phyloP scores from a whole-genome alignment of 352 stramenopile genomes.

The Pythium dissotocum region DNA sequence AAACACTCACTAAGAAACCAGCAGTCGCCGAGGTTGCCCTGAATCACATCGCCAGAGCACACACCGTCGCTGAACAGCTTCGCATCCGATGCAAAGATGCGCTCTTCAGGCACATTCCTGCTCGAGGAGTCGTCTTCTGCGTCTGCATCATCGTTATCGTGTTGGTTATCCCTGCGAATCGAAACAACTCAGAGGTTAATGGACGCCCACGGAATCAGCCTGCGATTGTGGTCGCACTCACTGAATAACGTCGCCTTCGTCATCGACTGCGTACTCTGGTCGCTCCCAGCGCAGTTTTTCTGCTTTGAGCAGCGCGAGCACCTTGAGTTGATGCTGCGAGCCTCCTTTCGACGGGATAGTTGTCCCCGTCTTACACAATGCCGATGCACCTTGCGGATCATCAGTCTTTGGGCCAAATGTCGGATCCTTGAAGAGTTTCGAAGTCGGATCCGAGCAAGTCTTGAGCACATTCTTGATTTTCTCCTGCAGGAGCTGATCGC shows the following conservation, averaged over 20 bases:
- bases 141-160: constrained; percentile 37
- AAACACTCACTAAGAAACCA: constrained; percentile 87
- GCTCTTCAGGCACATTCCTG: constrained; percentile 25
- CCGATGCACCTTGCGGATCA: constrained; percentile 58
- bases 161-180: constrained; percentile 27
- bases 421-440: constrained; percentile 73
- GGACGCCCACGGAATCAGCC: not conserved
- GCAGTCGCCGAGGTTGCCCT: constrained; percentile 90
- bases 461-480: constrained; percentile 76
- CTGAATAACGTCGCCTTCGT: constrained; percentile 23
- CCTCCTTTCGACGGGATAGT: constrained; percentile 63
- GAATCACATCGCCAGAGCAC: constrained; percentile 84
- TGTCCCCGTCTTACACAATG: constrained; percentile 64
- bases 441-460: constrained; percentile 37
- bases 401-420: constrained; percentile 71
- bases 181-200: not conserved
- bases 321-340: constrained; percentile 73
- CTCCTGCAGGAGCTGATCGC: constrained; percentile 71
- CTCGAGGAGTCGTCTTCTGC: constrained; percentile 26
- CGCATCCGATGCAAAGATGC: constrained; percentile 61
- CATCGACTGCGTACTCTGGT: constrained; percentile 55
- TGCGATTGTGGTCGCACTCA: constrained; percentile 6
- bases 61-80: constrained; percentile 76
- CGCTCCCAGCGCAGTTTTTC: constrained; percentile 84
- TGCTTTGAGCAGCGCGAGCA: constrained; percentile 65